A percentile compares a stretch with the other conserved stretches of the same genome.
These are phyloP conservation scores for Tetrahymena thermophila DNA, from an alignment of 73 alveolate genomes.

Conservation along the genomic window DNA sequence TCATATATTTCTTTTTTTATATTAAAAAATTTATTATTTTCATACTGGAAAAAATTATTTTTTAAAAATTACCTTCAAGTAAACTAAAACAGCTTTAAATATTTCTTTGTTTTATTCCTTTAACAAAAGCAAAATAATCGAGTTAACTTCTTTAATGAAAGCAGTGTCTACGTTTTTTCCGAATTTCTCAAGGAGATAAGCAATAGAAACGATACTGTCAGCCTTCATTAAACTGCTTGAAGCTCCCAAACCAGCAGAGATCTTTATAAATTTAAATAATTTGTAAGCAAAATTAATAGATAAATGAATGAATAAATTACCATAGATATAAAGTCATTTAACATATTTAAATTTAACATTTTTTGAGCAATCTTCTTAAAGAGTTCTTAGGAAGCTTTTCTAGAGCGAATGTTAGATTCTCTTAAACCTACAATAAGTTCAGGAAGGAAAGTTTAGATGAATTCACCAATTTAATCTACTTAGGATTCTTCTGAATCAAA, in stretches of 20 bases:
- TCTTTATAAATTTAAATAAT: neutral
- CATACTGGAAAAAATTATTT: neutral
- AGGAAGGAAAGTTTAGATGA: constrained; percentile 26
- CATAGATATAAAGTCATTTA: constrained; percentile 35
- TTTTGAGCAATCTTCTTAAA: constrained; percentile 12
- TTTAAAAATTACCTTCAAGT: constrained; percentile 4
- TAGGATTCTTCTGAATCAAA: neutral
- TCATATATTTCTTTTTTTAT: neutral
- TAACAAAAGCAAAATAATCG: neutral
- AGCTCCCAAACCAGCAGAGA: constrained; percentile 42
- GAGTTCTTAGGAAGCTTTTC: neutral
- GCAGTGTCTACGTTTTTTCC: neutral
- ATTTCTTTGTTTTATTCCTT: constrained; percentile 38
- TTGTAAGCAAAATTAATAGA: neutral
- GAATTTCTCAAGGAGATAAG: constrained; percentile 6
- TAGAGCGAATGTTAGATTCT: constrained; percentile 22
- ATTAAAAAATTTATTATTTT: neutral
- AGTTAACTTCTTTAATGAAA: constrained; percentile 14
- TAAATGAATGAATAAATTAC: neutral
- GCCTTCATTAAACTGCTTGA: constrained; percentile 38
- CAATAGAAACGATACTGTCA: constrained; percentile 27
- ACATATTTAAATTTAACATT: neutral
- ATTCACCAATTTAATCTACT: constrained; percentile 14
- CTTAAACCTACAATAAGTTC: constrained; percentile 36
- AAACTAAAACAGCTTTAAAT: constrained; percentile 10